A percentile compares a stretch with the other conserved stretches of the same genome.
Conservation (phyloP, 495 filamentous ascomycete genomes). For the Amniculicola lignicola region DNA sequence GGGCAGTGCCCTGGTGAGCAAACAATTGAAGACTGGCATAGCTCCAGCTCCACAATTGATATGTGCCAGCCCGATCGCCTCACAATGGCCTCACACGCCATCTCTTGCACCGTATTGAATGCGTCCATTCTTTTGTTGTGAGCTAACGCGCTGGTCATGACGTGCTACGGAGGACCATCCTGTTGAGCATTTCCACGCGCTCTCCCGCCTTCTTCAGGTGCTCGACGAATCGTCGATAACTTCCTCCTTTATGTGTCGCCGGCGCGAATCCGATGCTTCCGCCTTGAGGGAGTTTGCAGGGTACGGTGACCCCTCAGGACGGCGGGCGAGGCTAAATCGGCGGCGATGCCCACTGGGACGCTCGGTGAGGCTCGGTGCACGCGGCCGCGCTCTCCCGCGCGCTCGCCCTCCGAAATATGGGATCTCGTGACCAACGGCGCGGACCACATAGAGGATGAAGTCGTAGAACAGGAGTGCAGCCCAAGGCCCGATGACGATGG, state of each 20-base stretch:
- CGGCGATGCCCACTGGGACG: slow-evolving; percentile 54
- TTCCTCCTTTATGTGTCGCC: slow-evolving; percentile 24
- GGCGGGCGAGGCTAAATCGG: slow-evolving; percentile 48
- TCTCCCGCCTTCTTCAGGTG: neutral
- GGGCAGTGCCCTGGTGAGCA: too few relatives aligned
- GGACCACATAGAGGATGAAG: slow-evolving; percentile 60
- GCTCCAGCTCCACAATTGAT: too few relatives aligned
- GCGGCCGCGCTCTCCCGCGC: slow-evolving; percentile 57
- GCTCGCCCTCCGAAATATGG: slow-evolving; percentile 64
- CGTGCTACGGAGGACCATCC: too few relatives aligned
- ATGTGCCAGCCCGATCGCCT: too few relatives aligned
- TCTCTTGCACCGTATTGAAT: too few relatives aligned
- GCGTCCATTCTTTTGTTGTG: neutral
- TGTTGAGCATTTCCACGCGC: too few relatives aligned
- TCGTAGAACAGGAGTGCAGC: slow-evolving; percentile 64
- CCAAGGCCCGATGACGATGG: slow-evolving; percentile 65
- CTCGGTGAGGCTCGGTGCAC: slow-evolving; percentile 62
- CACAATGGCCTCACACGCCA: too few relatives aligned
- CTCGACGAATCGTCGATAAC: slow-evolving; percentile 5
- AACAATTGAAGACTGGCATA: too few relatives aligned
- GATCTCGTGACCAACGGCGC: slow-evolving; percentile 56
- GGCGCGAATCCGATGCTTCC: slow-evolving; percentile 17
- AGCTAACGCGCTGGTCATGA: too few relatives aligned
- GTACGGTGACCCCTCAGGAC: neutral
- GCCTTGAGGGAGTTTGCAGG: neutral